These are phyloP conservation scores for Penicillium nordicum DNA, from an alignment of 2,329 filamentous ascomycete species.

Conservation along the genomic window DNA sequence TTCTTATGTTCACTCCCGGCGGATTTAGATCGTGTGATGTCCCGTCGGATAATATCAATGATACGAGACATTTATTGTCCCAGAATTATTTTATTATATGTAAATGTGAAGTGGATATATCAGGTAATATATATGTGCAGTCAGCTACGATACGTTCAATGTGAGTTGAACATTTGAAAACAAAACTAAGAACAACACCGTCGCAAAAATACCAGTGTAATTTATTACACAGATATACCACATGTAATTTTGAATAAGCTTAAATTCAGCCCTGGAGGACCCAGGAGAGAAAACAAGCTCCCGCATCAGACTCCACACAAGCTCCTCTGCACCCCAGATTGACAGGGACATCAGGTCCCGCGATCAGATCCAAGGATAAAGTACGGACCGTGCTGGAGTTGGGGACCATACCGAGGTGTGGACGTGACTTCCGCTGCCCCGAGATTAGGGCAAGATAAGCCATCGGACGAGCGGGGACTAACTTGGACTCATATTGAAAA, in stretches of 20 bases:
- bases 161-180: background rate
- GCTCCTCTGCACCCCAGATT: slow-evolving; percentile 24
- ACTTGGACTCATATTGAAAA: background rate
- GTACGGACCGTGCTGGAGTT: slow-evolving; percentile 21
- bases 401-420: slow-evolving; percentile 7
- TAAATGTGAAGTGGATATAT: background rate
- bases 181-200: background rate
- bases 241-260: slow-evolving; percentile 9
- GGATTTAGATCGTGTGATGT: slow-evolving; percentile 26
- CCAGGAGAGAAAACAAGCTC: slow-evolving; percentile 1
- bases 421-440: slow-evolving; percentile 18
- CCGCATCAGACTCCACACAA: slow-evolving; percentile 19
- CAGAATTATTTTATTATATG: background rate
- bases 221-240: background rate
- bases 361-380: slow-evolving; percentile 17
- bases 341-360: slow-evolving; percentile 5
- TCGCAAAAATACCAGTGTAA: slow-evolving; percentile 15
- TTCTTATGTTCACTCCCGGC: slow-evolving; percentile 24
- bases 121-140: background rate
- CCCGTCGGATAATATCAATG: slow-evolving; percentile 30
- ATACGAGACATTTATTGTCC: slow-evolving; percentile 17
- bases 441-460: slow-evolving; percentile 12
- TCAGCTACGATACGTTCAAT: background rate
- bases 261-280: background rate
- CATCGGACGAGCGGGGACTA: slow-evolving; percentile 15